These are phyloP conservation scores for Scedosporium aurantiacum DNA, from an alignment of 2,329 filamentous ascomycete species.

Conservation along the genomic window DNA sequence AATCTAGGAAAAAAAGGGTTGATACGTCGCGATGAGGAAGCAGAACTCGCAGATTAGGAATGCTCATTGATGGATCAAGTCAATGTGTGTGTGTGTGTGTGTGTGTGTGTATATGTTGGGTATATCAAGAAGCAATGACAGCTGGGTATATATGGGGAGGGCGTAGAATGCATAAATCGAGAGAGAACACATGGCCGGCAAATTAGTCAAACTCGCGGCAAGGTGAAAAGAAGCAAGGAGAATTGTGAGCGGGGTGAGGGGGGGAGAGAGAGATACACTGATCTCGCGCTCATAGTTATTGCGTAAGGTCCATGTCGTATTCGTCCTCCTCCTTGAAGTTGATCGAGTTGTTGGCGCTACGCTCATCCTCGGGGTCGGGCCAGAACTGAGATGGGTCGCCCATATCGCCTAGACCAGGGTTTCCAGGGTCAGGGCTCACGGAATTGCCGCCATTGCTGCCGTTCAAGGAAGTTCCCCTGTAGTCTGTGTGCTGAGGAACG, in stretches of 20 bases:
- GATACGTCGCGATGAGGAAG: neutral
- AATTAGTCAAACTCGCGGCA: neutral
- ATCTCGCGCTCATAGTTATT: constrained; percentile 17
- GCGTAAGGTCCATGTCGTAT: constrained; percentile 67
- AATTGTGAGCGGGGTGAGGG: no score
- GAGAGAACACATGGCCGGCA: neutral
- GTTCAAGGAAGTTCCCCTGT: constrained; percentile 55
- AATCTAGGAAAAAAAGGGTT: neutral
- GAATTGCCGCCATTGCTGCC: neutral
- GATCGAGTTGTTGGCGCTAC: constrained; percentile 52
- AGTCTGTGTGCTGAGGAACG: constrained; percentile 87
- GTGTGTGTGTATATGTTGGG: neutral
- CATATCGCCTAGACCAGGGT: constrained; percentile 28
- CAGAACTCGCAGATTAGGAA: neutral
- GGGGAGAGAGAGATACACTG: no score
- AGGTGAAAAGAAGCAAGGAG: neutral
- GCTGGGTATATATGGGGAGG: neutral
- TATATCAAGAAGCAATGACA: neutral
- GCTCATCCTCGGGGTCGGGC: constrained; percentile 61
- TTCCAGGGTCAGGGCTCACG: neutral
- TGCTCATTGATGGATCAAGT: neutral
- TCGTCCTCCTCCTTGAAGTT: constrained; percentile 94
- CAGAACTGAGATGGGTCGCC: constrained; percentile 47
- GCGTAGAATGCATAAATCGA: neutral
- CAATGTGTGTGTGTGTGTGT: neutral